Conservation (phyloP, 441 rosid genomes). For the Flueggea neowawraea region DNA sequence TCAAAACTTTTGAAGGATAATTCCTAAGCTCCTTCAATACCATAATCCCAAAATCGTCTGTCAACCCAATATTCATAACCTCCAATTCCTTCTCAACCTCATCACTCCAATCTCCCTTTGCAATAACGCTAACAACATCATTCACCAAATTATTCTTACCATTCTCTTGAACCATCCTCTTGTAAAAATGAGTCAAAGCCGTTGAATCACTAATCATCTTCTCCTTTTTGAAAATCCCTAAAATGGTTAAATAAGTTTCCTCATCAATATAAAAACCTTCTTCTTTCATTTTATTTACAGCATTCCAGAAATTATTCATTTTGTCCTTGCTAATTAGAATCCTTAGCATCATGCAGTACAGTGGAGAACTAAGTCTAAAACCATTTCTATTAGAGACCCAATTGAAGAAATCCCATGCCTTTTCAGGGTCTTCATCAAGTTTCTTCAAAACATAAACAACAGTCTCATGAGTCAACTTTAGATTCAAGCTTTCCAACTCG, state of each 20-base stretch:
- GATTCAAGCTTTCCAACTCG: slow-evolving; percentile 29
- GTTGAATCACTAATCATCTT: slow-evolving; percentile 42
- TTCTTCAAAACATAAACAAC: slow-evolving; percentile 65
- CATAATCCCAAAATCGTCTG: slow-evolving; percentile 65
- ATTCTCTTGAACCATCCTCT: slow-evolving; percentile 67
- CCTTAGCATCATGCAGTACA: slow-evolving; percentile 68
- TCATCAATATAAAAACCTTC: slow-evolving; percentile 66
- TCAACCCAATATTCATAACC: slow-evolving; percentile 42
- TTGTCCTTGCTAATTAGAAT: slow-evolving; percentile 41
- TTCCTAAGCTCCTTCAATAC: slow-evolving; percentile 60
- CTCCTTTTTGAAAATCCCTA: slow-evolving; percentile 39
- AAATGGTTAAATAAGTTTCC: slow-evolving; percentile 53
- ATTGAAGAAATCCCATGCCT: slow-evolving; percentile 56
- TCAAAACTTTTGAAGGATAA: slow-evolving; percentile 52
- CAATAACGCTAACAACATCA: slow-evolving; percentile 35
- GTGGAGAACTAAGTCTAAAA: slow-evolving; percentile 57
- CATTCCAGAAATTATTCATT: slow-evolving; percentile 66
- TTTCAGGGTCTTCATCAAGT: slow-evolving; percentile 56
- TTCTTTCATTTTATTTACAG: slow-evolving; percentile 63
- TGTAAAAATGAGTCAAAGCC: slow-evolving; percentile 61
- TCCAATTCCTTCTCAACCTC: slow-evolving; percentile 56
- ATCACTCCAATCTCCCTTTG: slow-evolving; percentile 37
- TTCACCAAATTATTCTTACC: slow-evolving; percentile 38
- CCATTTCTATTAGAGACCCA: slow-evolving; percentile 58
- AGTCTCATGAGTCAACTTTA: slow-evolving; percentile 49